Conservation (phyloP, 2,329 filamentous ascomycete species). For the Capronia americana region DNA sequence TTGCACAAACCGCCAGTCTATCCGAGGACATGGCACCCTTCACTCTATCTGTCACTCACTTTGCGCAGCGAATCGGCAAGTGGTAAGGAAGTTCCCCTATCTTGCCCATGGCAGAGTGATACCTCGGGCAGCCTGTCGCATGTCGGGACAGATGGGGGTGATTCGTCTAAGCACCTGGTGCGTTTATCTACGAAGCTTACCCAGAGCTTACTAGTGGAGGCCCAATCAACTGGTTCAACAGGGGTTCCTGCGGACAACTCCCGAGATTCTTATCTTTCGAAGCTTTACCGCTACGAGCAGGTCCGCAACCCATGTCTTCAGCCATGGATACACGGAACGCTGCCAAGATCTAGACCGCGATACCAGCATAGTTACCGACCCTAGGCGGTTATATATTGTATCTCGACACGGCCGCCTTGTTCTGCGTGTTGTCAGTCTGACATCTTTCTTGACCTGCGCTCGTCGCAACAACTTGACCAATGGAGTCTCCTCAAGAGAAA, state of each 20-base stretch:
- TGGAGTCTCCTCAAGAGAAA: constrained; percentile 8
- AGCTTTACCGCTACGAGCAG: constrained; percentile 7
- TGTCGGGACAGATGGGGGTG: background rate
- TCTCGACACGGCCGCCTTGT: background rate
- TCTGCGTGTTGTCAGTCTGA: background rate
- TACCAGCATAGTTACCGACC: background rate
- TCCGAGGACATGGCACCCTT: background rate
- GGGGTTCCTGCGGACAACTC: constrained; percentile 8
- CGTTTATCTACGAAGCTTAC: constrained; percentile 12
- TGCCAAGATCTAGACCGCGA: constrained; percentile 5
- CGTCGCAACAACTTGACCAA: background rate
- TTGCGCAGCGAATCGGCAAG: background rate
- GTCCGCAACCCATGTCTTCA: background rate
- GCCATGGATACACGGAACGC: constrained; percentile 7
- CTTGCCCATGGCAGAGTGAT: background rate
- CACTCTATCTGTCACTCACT: background rate
- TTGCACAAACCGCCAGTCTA: background rate
- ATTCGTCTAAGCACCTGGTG: background rate
- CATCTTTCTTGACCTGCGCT: background rate
- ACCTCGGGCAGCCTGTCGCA: background rate
- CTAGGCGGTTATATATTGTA: background rate
- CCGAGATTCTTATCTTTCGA: constrained; percentile 5
- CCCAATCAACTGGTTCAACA: constrained; percentile 8
- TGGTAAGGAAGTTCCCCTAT: background rate
- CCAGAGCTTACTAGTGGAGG: background rate